phyloP scores from a whole-genome alignment of 257 asterid genomes.

The Scutellaria baicalensis region DNA sequence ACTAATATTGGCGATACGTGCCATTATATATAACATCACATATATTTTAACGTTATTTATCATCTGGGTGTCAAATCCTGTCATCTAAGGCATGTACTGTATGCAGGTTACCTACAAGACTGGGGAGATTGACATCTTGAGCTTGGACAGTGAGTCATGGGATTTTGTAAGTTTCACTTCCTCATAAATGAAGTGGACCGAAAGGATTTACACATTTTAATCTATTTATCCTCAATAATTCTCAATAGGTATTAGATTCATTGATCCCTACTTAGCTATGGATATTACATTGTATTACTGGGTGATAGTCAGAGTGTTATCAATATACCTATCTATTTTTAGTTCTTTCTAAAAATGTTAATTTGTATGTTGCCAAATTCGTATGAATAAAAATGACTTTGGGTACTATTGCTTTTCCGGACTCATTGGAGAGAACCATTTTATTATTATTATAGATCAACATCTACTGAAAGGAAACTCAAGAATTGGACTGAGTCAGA shows the following conservation, averaged over 20 bases:
- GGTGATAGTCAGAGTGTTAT: background rate
- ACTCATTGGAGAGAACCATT: background rate
- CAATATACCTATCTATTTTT: background rate
- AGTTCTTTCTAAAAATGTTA: background rate
- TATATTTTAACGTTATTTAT: background rate
- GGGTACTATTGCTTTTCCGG: background rate
- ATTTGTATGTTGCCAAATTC: background rate
- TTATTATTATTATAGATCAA: background rate
- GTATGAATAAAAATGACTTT: background rate
- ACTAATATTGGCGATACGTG: background rate
- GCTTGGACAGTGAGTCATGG: slow-evolving; percentile 33
- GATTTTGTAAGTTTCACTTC: slow-evolving; percentile 20
- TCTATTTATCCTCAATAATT: background rate
- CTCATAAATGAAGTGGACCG: slow-evolving; percentile 8
- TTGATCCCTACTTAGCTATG: background rate
- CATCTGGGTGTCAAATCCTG: background rate
- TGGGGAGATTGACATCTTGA: slow-evolving; percentile 29
- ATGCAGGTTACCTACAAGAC: slow-evolving; percentile 26
- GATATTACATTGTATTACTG: background rate
- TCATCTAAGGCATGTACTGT: slow-evolving; percentile 2
- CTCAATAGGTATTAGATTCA: background rate
- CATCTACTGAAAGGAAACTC: background rate
- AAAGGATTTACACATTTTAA: background rate
- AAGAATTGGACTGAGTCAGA: background rate
- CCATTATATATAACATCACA: background rate